Percentiles rank a stretch among this genome's conserved stretches.
phyloP scores from a whole-genome alignment of 768 basidiomycete species.

The Amanita thiersii region DNA sequence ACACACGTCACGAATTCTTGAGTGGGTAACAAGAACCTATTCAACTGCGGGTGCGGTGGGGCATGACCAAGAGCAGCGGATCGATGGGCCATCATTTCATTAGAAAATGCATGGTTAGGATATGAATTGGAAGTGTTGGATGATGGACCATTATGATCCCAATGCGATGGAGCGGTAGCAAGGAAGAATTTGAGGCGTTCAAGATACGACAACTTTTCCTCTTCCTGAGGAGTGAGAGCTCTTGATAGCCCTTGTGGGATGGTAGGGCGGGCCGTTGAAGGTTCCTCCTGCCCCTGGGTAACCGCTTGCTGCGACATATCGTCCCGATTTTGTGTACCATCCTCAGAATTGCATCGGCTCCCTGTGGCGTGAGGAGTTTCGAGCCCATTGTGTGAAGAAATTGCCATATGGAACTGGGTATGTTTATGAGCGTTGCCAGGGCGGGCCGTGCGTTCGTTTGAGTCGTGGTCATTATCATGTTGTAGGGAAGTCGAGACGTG shows the following conservation, averaged over 20 bases:
- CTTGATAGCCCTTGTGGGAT: slow-evolving; percentile 40
- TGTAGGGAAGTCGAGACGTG: slow-evolving; percentile 32
- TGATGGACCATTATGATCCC: slow-evolving; percentile 37
- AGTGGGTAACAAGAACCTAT: slow-evolving; percentile 81
- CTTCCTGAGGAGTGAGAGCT: slow-evolving; percentile 56
- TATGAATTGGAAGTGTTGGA: slow-evolving; percentile 16
- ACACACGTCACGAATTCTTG: slow-evolving; percentile 89
- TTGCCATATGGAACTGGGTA: slow-evolving; percentile 27
- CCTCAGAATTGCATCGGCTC: background rate
- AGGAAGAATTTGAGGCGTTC: slow-evolving; percentile 86
- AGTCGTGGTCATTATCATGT: slow-evolving; percentile 30
- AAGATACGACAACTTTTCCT: slow-evolving; percentile 64
- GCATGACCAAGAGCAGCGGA: slow-evolving; percentile 21
- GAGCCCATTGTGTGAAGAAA: background rate
- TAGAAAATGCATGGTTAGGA: slow-evolving; percentile 8
- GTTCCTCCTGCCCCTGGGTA: slow-evolving; percentile 3
- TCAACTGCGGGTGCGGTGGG: slow-evolving; percentile 69
- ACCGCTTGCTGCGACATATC: background rate
- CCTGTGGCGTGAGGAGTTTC: background rate
- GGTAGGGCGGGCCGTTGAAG: slow-evolving; percentile 13
- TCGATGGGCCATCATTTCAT: slow-evolving; percentile 11
- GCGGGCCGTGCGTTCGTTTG: slow-evolving; percentile 39
- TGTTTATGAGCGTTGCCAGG: slow-evolving; percentile 41
- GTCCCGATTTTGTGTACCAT: slow-evolving; percentile 10
- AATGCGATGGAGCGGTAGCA: slow-evolving; percentile 73